phyloP scores from a whole-genome alignment of 2,329 filamentous ascomycete genomes.

The Pseudogymnoascus sp. region DNA sequence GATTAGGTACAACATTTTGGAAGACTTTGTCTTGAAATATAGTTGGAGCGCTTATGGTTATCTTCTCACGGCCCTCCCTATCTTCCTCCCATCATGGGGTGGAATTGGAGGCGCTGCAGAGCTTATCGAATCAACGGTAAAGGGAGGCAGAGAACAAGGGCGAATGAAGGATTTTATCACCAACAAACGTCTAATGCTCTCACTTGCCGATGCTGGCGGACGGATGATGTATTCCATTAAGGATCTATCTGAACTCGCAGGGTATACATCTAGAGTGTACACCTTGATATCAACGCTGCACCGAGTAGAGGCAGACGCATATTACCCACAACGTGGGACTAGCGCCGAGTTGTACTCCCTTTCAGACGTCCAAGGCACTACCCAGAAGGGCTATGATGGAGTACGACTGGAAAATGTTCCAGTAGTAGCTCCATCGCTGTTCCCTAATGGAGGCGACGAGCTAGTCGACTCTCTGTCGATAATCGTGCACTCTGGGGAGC shows the following conservation, averaged over 20 bases:
- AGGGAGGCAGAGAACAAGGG: slow-evolving; percentile 59
- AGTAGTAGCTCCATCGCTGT: slow-evolving; percentile 78
- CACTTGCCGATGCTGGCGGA: slow-evolving; percentile 87
- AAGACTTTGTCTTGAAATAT: slow-evolving; percentile 97
- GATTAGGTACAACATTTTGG: slow-evolving; percentile 96
- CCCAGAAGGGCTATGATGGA: slow-evolving; percentile 90
- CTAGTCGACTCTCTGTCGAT: slow-evolving; percentile 82
- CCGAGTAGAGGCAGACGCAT: slow-evolving; percentile 83
- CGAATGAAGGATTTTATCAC: slow-evolving; percentile 99
- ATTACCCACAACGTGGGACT: slow-evolving; percentile 57
- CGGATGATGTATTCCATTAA: slow-evolving; percentile 99
- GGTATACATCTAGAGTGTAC: slow-evolving; percentile 93
- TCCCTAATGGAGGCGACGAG: slow-evolving; percentile 85
- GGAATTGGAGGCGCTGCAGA: slow-evolving; percentile 69
- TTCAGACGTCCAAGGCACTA: slow-evolving; percentile 85
- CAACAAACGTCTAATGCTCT: slow-evolving; percentile 97
- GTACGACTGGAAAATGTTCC: slow-evolving; percentile 90
- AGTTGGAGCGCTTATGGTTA: slow-evolving; percentile 98
- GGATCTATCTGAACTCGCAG: slow-evolving; percentile 88
- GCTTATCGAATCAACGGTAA: slow-evolving; percentile 42
- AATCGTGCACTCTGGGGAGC: slow-evolving; percentile 82
- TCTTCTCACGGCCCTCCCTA: slow-evolving; percentile 80
- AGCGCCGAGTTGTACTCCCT: slow-evolving; percentile 78
- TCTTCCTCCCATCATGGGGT: slow-evolving; percentile 92
- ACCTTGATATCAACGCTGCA: slow-evolving; percentile 92